Evolutionary conservation across 2,329 filamentous ascomycete species (phyloP).

Genomic region (Colletotrichum tropicale): DNA sequence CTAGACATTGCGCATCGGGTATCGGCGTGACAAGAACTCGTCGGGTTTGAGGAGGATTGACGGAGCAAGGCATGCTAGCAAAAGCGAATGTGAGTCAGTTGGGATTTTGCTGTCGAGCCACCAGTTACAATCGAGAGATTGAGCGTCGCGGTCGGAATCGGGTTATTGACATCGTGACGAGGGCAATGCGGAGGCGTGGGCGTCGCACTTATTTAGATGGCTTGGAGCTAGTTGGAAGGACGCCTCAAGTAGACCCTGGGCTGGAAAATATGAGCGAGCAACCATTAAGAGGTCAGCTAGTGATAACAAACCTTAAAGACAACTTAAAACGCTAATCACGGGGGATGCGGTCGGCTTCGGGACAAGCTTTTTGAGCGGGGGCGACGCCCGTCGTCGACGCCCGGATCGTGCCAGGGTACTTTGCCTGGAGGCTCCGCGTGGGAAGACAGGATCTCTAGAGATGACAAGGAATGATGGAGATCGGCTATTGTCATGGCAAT

Average conservation of each 20-base stretch:
- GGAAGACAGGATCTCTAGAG: not conserved
- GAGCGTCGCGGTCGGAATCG: not conserved
- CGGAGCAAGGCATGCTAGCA: not conserved
- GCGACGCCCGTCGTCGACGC: not conserved
- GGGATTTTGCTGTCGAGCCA: not conserved
- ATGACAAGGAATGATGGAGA: not conserved
- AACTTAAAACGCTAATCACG: not conserved
- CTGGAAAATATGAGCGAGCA: not conserved
- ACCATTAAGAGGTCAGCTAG: not conserved
- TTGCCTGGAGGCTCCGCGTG: not conserved
- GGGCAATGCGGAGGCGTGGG: not conserved
- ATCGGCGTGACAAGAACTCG: not conserved
- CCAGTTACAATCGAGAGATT: not conserved
- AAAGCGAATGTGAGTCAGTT: not conserved
- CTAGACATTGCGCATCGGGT: slow-evolving; percentile 6
- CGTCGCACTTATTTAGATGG: not conserved
- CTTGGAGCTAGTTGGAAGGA: not conserved
- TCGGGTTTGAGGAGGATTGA: not conserved
- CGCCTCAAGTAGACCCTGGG: accelerated
- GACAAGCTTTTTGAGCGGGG: not conserved
- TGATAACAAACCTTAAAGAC: not conserved
- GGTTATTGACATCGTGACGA: accelerated
- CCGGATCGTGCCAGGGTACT: not conserved
- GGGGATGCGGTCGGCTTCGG: not conserved
- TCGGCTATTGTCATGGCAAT: not conserved